Base-by-base conservation (phyloP, 148 eudicot species). In the Fagopyrum esculentum region DNA sequence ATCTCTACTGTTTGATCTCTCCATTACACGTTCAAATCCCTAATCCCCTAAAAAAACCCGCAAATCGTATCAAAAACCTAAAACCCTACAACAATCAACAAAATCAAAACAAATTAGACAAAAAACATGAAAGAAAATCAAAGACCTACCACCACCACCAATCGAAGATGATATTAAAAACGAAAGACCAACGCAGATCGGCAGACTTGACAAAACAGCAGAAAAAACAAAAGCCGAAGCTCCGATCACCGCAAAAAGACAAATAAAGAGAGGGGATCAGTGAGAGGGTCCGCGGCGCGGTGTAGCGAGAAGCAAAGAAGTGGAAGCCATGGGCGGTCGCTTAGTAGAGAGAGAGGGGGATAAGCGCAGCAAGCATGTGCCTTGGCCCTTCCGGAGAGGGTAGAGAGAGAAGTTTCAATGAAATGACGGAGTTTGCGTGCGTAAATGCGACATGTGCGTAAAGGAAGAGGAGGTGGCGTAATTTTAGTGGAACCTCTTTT, bases 1-100 rank as follows among this genome's bases (percentile, higher is more conserved):
- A 73, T 13, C 76, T 55, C 16, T 19, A 35, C 76, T 47, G 59
- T 61, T 55, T 30, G 76, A 55, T 73, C 76, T 73, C 66, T 73
- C 76, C 76, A 73, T 73, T 12, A 16, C 40, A 35, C 5, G 22
- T 13, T 9, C 35, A n/a, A 72, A 46, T 49, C 55, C 74, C 43
- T 29, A 49, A 49, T 46, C 13, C n/a, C 15, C 44, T 46, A 9
- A 17, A 49, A 44, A 72, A 49, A 72, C n/a, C 26, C 54, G 55
- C 44, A 72, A 51, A 64, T 61, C 40, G 57, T 11, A 30, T 49
- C 6, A 72, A 17, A 72, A 56, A 9, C n/a, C 55, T 46, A 72
- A 72, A 72, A 72, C 43, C 55, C 54, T 48, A 19, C 43, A 49
- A 48, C 40, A 49, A 26, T 46, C 55, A 26, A 49, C 51, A 4